Conservation (phyloP, 441 rosid species). For the Manihot esculenta region DNA sequence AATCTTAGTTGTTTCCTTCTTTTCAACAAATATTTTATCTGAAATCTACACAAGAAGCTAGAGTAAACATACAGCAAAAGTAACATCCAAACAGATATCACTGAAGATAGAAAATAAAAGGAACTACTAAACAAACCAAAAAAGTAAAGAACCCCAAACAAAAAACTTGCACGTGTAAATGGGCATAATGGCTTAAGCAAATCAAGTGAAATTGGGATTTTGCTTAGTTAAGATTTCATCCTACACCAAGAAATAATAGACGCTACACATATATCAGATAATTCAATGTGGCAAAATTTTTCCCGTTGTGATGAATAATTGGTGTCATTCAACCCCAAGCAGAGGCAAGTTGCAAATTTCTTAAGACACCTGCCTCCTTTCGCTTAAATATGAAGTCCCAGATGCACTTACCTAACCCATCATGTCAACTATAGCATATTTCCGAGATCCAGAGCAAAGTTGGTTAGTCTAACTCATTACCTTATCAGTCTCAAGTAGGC, state of each 20-base stretch:
- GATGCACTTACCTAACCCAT: not conserved
- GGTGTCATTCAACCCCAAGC: not conserved
- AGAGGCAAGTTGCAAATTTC: not conserved
- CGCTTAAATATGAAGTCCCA: not conserved
- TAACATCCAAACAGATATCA: constrained; percentile 1
- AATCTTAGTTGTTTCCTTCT: constrained; percentile 51
- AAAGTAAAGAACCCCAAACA: no score
- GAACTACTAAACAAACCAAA: not conserved
- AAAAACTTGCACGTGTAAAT: no score
- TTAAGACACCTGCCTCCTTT: not conserved
- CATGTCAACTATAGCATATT: not conserved
- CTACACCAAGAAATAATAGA: not conserved
- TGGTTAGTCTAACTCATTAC: constrained; percentile 30
- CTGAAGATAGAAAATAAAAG: not conserved
- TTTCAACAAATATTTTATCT: constrained; percentile 58
- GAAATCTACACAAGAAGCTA: constrained; percentile 48
- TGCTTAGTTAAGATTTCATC: no score
- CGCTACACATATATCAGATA: not conserved
- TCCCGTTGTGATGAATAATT: not conserved
- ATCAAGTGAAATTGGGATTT: not conserved
- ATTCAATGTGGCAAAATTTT: not conserved
- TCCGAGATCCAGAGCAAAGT: not conserved
- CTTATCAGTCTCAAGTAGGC: constrained; percentile 73
- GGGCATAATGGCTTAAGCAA: not conserved
- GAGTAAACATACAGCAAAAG: not conserved